phyloP scores from a whole-genome alignment of 148 eudicot species.

The Cornus suecica region DNA sequence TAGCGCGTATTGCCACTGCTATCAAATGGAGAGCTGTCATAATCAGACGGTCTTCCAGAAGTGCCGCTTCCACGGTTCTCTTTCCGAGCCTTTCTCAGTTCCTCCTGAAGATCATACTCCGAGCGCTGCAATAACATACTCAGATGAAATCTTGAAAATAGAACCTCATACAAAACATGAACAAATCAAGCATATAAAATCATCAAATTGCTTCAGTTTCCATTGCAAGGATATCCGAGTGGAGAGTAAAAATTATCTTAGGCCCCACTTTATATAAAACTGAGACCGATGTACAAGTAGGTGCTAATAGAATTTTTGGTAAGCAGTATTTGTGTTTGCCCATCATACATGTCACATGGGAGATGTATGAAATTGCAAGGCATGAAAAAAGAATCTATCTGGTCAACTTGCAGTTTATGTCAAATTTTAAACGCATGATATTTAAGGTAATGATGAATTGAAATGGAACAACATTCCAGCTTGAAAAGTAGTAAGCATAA shows the following conservation, averaged over 20 bases:
- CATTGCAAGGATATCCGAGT: not conserved
- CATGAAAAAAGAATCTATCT: not conserved
- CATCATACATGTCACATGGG: not conserved
- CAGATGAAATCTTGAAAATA: not conserved
- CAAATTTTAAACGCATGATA: not conserved
- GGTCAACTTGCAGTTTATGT: not conserved
- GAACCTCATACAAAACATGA: not conserved
- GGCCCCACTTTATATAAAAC: not conserved
- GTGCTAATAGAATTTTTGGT: not conserved
- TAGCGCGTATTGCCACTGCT: constrained; percentile 49
- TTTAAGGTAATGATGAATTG: not conserved
- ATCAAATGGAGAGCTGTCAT: constrained; percentile 44
- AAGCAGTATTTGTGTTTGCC: not conserved
- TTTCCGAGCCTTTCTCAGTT: constrained; percentile 45
- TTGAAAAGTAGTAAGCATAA: not conserved
- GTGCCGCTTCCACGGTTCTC: constrained; percentile 37
- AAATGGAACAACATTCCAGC: not conserved
- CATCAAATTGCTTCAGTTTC: not conserved
- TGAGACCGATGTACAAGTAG: not conserved
- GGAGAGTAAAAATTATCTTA: not conserved
- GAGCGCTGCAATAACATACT: constrained; percentile 51
- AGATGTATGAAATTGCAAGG: not conserved
- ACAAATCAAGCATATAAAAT: not conserved
- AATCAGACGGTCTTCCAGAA: constrained; percentile 44
- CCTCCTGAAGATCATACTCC: constrained; percentile 74